Evolutionary conservation across 2,329 filamentous ascomycete genomes (phyloP), one percentile per base, ranked within the genome.

Genomic region (Macrophomina tecta): DNA sequence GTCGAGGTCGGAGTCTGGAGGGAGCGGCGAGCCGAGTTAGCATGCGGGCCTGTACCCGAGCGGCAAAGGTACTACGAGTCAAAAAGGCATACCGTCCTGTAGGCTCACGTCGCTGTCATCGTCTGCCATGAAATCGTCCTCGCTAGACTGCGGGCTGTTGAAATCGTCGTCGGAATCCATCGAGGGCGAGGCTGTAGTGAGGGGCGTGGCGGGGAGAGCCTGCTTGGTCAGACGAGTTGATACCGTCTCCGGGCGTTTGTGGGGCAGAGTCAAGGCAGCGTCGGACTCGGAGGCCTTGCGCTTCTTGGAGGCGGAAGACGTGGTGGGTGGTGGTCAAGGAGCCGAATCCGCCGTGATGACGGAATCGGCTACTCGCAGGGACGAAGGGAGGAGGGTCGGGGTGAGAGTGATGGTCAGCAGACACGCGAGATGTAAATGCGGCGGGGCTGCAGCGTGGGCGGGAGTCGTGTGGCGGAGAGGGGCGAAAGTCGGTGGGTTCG

Each of bases 131-230:
- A 92, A 87, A 68, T 87, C 87, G 70, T 91, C 90, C 65, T 90
- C 90, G 75, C 91, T 97, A 49, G 92, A 94, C 73, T 90, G 85
- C 75, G 89, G 89, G 73, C 91, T 96, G 86, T 95, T 91, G 79
- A 94, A 94, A 68, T 97, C 94, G 75, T 97, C 93, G 73, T 98
- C 94, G 8, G 94, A 97, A 82, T 97, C 93, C 94, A 97, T 97
- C 70, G 83, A 87, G 78, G 76, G 81, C 42, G 81, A 73, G 68
- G 74, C 71, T 69, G 71, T 73, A 56, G 76, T 76, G 46, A 72
- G 71, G 64, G 76, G 77, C 34, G 75, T 79, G 56, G 72, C 74
- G 64, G 74, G 76, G 12, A 76, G 74, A 32, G 66, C 61, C 53
- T 64, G 51, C 32, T 56, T 63, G 52, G 66, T 51, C 46, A 58